Evolutionary conservation across 192 early-diverging fungal species (phyloP), one percentile per base, ranked within the genome.

Genomic region (Gamsiella multidivaricata): DNA sequence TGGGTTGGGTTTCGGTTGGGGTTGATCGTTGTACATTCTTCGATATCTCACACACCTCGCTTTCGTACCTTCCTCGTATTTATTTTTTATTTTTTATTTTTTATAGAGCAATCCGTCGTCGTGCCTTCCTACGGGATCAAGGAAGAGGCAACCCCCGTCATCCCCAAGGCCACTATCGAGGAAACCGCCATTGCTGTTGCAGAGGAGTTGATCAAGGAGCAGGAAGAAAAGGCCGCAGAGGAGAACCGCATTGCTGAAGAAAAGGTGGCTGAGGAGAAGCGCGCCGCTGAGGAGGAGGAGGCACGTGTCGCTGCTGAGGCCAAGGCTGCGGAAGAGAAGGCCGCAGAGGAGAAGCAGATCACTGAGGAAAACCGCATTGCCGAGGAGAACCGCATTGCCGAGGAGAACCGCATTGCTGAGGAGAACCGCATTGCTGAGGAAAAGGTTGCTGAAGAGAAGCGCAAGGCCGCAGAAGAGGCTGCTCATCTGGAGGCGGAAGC

Each of bases 311-410:
- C 45, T 22, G 60, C 59, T 1, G 69, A 58, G 12, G 41, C 41
- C 11, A 69, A 60, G 47, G 65, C 65, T 51, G 65, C 65, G 11
- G 65, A 60, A 34, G 52, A 54, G 15, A 45, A 66, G 64, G 64
- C 61, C 20, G 61, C 43, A 8, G 43, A 34, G n/a, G 65, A 68
- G 20, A 32, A 18, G 12, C 59, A 36, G 10, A n/a, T n/a, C n/a
- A n/a, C n/a, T n/a, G n/a, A n/a, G n/a, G n/a, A n/a, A n/a, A n/a
- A n/a, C n/a, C n/a, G n/a, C n/a, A 41, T 52, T 23, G 61, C 61
- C n/a, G n/a, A n/a, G n/a, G n/a, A n/a, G n/a, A n/a, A n/a, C n/a
- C n/a, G n/a, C n/a, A n/a, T n/a, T n/a, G n/a, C n/a, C n/a, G n/a
- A n/a, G n/a, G n/a, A n/a, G n/a, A n/a, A n/a, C n/a, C n/a, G n/a